A percentile compares a stretch with the other conserved stretches of the same genome.
Conservation (phyloP, 371 early-diverging fungal genomes). For the Mucor irregularis region DNA sequence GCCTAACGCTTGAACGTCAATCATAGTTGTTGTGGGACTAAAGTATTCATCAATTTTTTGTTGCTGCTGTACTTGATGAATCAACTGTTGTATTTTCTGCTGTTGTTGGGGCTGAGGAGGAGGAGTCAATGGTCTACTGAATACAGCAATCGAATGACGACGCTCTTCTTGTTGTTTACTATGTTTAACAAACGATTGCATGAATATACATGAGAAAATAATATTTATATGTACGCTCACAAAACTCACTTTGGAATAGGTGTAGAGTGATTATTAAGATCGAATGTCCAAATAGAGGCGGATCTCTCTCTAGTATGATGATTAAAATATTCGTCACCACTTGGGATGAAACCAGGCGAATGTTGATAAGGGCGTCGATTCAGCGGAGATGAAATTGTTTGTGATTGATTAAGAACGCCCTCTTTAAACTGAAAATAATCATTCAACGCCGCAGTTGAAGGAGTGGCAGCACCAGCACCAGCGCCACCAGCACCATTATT, state of each 20-base stretch:
- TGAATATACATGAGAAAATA: too few species aligned
- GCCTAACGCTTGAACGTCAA: conserved; percentile 21
- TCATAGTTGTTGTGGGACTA: not conserved
- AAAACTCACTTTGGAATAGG: too few species aligned
- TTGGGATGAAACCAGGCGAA: not conserved
- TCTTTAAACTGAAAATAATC: not conserved
- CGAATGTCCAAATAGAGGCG: too few species aligned
- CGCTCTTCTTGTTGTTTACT: conserved; percentile 3
- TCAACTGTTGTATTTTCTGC: not conserved
- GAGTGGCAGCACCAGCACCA: not conserved
- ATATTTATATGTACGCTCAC: too few species aligned
- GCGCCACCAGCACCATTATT: too few species aligned
- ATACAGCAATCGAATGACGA: conserved; percentile 13
- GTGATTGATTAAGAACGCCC: conserved; percentile 6
- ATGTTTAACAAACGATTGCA: too few species aligned
- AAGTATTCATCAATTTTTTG: conserved; percentile 20
- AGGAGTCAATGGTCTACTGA: conserved; percentile 2
- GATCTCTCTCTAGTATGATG: too few species aligned
- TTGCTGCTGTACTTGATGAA: conserved; percentile 5
- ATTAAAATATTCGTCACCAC: too few species aligned
- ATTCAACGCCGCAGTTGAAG: not conserved
- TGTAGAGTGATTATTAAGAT: too few species aligned
- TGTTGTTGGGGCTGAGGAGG: not conserved
- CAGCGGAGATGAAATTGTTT: conserved; percentile 7
- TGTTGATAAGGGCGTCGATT: too few species aligned